Conservation (phyloP, 164 flowering plant genomes). For the Echeveria elegans region DNA sequence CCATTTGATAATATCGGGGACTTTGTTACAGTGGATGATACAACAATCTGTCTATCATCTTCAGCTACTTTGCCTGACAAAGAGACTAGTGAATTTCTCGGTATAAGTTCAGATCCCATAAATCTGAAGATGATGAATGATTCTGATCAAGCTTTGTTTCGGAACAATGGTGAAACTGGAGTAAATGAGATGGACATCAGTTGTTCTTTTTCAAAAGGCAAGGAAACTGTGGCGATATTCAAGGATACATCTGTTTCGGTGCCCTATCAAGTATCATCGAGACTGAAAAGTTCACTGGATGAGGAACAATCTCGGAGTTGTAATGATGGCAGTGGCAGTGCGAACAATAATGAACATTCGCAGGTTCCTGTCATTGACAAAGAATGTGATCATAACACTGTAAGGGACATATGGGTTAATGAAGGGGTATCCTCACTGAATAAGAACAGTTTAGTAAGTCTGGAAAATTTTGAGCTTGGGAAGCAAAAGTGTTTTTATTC, state of each 20-base stretch:
- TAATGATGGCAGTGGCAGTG: conserved; percentile 42
- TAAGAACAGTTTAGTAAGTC: conserved; percentile 23
- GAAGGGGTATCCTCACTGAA: conserved; percentile 40
- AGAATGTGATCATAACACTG: conserved; percentile 26
- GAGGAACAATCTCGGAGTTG: conserved; percentile 15
- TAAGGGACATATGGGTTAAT: conserved; percentile 58
- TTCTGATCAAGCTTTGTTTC: not conserved
- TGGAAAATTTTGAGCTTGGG: not conserved
- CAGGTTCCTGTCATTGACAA: conserved; percentile 35
- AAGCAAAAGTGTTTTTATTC: not conserved
- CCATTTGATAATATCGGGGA: not conserved
- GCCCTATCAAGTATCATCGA: not conserved
- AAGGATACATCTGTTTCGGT: not conserved
- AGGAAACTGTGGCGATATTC: not conserved
- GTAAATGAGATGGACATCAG: not conserved
- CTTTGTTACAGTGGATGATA: not conserved
- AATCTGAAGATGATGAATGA: not conserved
- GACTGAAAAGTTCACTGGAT: not conserved
- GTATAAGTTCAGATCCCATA: not conserved
- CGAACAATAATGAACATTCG: conserved; percentile 34
- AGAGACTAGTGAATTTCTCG: too few species aligned
- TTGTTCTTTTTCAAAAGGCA: not conserved
- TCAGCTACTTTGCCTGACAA: too few species aligned
- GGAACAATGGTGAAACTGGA: not conserved
- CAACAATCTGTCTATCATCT: too few species aligned